phyloP scores from a whole-genome alignment of 2,329 filamentous ascomycete genomes.

The Ceratocystis variospora region DNA sequence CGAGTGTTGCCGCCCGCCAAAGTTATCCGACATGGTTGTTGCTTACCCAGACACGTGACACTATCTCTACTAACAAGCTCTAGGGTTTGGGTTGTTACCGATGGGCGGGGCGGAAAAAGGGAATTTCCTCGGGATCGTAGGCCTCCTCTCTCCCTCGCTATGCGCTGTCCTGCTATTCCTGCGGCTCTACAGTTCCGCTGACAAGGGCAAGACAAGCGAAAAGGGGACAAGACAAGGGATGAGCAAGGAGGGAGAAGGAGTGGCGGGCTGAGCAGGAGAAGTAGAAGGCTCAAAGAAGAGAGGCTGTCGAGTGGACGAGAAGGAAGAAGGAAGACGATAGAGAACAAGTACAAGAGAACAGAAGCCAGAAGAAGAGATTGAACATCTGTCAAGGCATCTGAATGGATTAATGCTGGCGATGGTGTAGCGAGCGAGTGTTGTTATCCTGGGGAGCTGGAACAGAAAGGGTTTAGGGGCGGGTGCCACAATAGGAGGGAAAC shows the following conservation, averaged over 20 bases:
- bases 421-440: neutral
- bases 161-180: constrained; percentile 11
- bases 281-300: neutral
- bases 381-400: neutral
- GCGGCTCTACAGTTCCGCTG: constrained; percentile 1
- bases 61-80: too few relatives aligned
- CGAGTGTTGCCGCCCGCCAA: neutral
- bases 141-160: neutral
- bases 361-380: neutral
- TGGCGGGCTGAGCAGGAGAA: neutral
- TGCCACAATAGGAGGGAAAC: neutral
- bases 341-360: neutral
- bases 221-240: constrained; percentile 3
- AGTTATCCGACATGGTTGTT: too few relatives aligned
- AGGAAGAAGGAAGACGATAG: neutral
- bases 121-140: neutral
- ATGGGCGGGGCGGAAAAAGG: neutral
- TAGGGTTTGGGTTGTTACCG: too few relatives aligned
- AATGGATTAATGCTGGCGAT: neutral
- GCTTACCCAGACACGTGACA: too few relatives aligned
- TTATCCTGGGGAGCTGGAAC: neutral
- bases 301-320: neutral
- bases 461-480: neutral
- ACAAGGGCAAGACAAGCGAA: neutral
- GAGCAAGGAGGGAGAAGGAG: neutral